Evolutionary conservation across 2,329 filamentous ascomycete species (phyloP).

Genomic region (Arthroderma sp.): DNA sequence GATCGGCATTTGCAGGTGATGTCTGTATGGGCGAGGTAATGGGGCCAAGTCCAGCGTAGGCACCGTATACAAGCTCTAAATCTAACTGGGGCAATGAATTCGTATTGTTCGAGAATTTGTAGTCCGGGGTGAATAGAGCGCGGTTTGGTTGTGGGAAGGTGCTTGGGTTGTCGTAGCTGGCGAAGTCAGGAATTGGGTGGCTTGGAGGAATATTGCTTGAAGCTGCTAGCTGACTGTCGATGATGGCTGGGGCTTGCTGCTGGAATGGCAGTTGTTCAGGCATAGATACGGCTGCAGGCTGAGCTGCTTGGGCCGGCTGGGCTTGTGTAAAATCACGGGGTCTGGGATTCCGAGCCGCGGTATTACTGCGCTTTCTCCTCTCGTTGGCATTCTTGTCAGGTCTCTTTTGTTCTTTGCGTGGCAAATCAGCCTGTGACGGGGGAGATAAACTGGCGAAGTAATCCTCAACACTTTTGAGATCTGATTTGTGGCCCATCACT

Average conservation of each 20-base stretch:
- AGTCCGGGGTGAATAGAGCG: slow-evolving; percentile 20
- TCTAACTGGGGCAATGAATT: slow-evolving; percentile 54
- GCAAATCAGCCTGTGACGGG: slow-evolving; percentile 33
- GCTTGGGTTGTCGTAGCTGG: slow-evolving; percentile 24
- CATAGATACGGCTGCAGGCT: no score
- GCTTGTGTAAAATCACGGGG: neutral
- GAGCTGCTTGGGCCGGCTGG: no score
- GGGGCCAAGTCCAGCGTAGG: slow-evolving; percentile 47
- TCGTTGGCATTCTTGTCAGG: slow-evolving; percentile 12
- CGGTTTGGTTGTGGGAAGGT: slow-evolving; percentile 20
- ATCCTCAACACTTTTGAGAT: slow-evolving; percentile 87
- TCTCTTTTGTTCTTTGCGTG: slow-evolving; percentile 39
- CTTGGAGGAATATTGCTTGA: neutral
- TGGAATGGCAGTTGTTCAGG: slow-evolving; percentile 3
- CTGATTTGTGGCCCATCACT: slow-evolving; percentile 74
- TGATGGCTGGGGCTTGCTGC: slow-evolving; percentile 14
- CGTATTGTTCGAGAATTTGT: slow-evolving; percentile 26
- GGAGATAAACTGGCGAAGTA: slow-evolving; percentile 75
- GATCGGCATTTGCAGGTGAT: slow-evolving; percentile 6
- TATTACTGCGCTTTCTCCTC: slow-evolving; percentile 8
- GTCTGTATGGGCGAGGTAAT: slow-evolving; percentile 19
- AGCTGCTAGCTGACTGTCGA: slow-evolving; percentile 10
- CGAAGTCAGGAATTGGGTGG: slow-evolving; percentile 18
- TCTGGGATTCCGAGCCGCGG: slow-evolving; percentile 8
- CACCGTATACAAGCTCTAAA: slow-evolving; percentile 61